Base-by-base conservation (phyloP, 2,329 filamentous ascomycete genomes). In the Aspergillus pseudonomiae region DNA sequence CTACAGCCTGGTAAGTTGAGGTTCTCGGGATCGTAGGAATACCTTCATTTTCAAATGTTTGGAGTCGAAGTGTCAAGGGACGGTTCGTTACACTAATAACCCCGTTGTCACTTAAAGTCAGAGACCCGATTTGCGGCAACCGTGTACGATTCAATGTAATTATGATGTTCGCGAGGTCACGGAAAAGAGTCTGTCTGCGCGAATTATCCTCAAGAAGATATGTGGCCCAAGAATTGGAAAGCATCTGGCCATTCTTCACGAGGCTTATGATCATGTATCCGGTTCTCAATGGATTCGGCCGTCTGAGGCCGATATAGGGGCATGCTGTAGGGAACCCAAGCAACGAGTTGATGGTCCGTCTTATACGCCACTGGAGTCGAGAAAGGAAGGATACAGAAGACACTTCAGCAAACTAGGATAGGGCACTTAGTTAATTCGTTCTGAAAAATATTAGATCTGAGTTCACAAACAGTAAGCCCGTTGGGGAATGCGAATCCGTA, bases 91-190 rank as follows among this genome's bases (percentile, higher is more conserved):
- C 55, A 12, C 39, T 58, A 34, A 73, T 59, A 19, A 65, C 45
- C 6, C 74, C 72, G 16, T 70, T 41, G 4, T 71, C 59, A 50
- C 73, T 65, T n/a, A 79, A 64, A 43, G 65, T 70, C 16, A 72
- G 67, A 26, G 77, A 78, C 7, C 75, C 75, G 50, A 79, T 78
- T 21, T 67, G 67, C 14, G 74, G 73, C 12, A 77, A 53, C 28
- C 68, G 67, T 12, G 64, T 66, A 32, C 66, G 65, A 36, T 53
- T 62, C 3, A 70, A 30, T n/a, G 46, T 50, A 2, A 72, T 30
- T 14, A 70, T 63, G 28, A 72, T 65, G 1, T 59, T 62, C 19
- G 63, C 53, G 41, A 65, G 57, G 1, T 57, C 63, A 21, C 53
- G 34, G 36, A 68, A 66, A 26, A 68, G 64, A 30, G 45, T 66